A percentile compares a stretch with the other conserved stretches of the same genome.
These are phyloP conservation scores for Rhododendron molle DNA, from an alignment of 148 eudicot species.

Conservation along the genomic window DNA sequence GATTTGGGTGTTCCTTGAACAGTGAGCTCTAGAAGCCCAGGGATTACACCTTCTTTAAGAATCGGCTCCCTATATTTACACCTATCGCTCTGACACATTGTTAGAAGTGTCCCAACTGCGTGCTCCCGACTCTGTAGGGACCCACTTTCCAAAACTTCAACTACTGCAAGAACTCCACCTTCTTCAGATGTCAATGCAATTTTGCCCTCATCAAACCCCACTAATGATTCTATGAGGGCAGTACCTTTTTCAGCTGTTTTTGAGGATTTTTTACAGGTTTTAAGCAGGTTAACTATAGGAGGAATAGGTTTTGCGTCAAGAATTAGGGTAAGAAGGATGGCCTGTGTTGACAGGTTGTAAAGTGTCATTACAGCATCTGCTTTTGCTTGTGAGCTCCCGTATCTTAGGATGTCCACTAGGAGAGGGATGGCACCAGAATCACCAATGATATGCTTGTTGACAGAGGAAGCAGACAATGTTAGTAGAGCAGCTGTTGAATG, in stretches of 20 bases:
- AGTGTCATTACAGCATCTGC: constrained; percentile 79
- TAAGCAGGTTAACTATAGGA: constrained; percentile 52
- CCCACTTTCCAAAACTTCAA: constrained; percentile 86
- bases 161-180: constrained; percentile 85
- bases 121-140: constrained; percentile 78
- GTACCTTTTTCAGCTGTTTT: constrained; percentile 80
- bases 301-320: constrained; percentile 62
- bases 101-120: constrained; percentile 77
- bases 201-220: constrained; percentile 61
- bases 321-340: constrained; percentile 40
- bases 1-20: constrained; percentile 83
- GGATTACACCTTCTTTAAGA: constrained; percentile 88
- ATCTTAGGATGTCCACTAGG: constrained; percentile 55
- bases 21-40: constrained; percentile 90
- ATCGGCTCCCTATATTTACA: constrained; percentile 73
- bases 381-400: constrained; percentile 70
- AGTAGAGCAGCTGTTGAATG: constrained; percentile 79
- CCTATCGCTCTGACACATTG: constrained; percentile 76
- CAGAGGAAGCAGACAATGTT: constrained; percentile 82
- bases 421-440: constrained; percentile 80
- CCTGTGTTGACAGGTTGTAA: constrained; percentile 78
- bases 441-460: constrained; percentile 66
- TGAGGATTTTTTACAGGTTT: constrained; percentile 65
- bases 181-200: constrained; percentile 53
- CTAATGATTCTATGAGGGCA: constrained; percentile 70